Evolutionary conservation across 257 asterid genomes (phyloP).

Genomic region (Solanum sitiens): DNA sequence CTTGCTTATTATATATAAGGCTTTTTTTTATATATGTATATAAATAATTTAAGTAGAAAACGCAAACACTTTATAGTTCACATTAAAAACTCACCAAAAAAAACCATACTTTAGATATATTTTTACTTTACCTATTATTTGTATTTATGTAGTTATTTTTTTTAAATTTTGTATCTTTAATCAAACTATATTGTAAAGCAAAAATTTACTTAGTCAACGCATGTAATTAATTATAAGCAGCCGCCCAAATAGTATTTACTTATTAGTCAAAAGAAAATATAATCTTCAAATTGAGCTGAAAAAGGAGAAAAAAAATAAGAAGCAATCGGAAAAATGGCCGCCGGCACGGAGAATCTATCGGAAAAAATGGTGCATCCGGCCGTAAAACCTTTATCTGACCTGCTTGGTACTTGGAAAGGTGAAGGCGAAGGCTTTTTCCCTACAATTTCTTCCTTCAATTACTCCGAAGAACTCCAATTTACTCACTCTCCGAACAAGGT

Average conservation of each 20-base stretch:
- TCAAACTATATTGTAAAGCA: neutral
- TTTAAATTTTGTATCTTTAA: neutral
- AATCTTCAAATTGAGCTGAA: neutral
- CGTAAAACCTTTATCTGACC: constrained; percentile 35
- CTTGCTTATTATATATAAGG: neutral
- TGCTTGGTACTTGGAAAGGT: constrained; percentile 67
- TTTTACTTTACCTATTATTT: too few species aligned
- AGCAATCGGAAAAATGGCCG: neutral
- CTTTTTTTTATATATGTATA: neutral
- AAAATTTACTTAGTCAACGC: neutral
- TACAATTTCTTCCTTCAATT: constrained; percentile 49
- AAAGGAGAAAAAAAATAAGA: neutral
- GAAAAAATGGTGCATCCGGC: constrained; percentile 32
- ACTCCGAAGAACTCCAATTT: constrained; percentile 48
- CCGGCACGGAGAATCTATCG: neutral
- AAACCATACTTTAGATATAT: too few species aligned
- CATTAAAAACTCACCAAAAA: too few species aligned
- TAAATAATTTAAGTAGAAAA: neutral
- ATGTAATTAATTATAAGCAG: neutral
- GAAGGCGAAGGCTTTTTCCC: constrained; percentile 50
- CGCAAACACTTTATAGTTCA: accelerated
- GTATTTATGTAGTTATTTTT: too few species aligned
- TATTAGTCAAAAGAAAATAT: neutral
- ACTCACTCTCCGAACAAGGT: constrained; percentile 41
- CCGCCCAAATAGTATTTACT: neutral